Evolutionary conservation across 1,139 yeast species (phyloP), one percentile per base, ranked within the genome.

Genomic region (Protomyces lactucae-debilis): DNA sequence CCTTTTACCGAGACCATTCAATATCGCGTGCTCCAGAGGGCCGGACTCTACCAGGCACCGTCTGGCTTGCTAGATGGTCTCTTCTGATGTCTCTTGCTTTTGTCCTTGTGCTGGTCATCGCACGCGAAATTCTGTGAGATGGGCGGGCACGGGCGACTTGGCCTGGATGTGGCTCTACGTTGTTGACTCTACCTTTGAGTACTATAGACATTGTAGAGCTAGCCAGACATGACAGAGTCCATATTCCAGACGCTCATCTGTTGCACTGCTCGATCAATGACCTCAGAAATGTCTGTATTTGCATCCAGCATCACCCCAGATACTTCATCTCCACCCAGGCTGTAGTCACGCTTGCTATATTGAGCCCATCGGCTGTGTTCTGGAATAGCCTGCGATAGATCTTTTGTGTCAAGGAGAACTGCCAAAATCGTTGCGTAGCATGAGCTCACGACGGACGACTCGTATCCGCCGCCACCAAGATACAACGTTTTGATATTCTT

Each of bases 381-480:
- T 1, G 63, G 63, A 36, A 59, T 59, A 4, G 16, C 25, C 4
- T 39, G 43, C 6, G 35, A 3, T 35, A 52, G 36, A 3, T 14
- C 23, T 1, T 18, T 9, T 0, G 1, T 8, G 9, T 32, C 37
- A 23, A 52, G 57, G n/a, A 59, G 32, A 6, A 46, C 18, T 10
- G 63, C 56, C 14, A 90, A 84, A 10, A 85, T 68, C 70, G 79
- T 81, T 0, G 89, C 77, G 84, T 89, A 85, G 68, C 85, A 83
- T 65, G 88, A 79, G 0, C 92, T 85, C 28, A 84, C 80, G 67
- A 86, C 86, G 0, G 79, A 73, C 66, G 80, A 83, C 68, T 86
- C 84, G 71, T 88, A 87, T 0, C 95, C 95, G 0, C 95, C 95
- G 0, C 95, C 95, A 0, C 95, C 93, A 0, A 87, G 76, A 6